These are phyloP conservation scores for Paspalum notatum DNA, from an alignment of 176 grass and related monocot genomes.

Conservation along the genomic window DNA sequence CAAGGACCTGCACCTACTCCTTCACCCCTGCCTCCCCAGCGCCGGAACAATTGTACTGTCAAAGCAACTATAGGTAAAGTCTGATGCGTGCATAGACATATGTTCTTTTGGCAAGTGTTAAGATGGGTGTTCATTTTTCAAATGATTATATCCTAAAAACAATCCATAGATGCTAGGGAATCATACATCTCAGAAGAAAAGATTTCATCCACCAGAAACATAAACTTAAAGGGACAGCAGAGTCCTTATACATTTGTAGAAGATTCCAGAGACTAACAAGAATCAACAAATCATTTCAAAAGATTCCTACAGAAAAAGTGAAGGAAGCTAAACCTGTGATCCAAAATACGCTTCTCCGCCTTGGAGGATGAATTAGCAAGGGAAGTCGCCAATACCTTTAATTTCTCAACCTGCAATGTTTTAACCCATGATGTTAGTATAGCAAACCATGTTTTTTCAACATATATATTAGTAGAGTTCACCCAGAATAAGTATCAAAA, in stretches of 20 bases:
- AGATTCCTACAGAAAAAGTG: slow-evolving; percentile 7
- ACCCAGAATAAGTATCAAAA: slow-evolving; percentile 3
- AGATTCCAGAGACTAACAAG: slow-evolving; percentile 28
- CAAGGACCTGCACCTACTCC: too few species aligned
- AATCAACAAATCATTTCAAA: slow-evolving; percentile 32
- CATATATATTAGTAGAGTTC: slow-evolving; percentile 12
- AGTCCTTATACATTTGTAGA: slow-evolving; percentile 9
- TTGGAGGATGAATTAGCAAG: slow-evolving; percentile 95
- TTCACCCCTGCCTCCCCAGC: too few species aligned
- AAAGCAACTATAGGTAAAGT: neutral
- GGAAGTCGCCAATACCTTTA: slow-evolving; percentile 87
- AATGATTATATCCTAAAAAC: neutral
- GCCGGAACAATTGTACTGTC: too few species aligned
- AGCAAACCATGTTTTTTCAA: slow-evolving; percentile 1
- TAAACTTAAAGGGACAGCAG: neutral
- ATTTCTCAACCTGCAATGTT: slow-evolving; percentile 79
- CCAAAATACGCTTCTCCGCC: slow-evolving; percentile 96
- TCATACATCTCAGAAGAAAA: neutral
- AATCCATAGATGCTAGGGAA: neutral
- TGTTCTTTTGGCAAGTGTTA: neutral
- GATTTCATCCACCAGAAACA: slow-evolving; percentile 15
- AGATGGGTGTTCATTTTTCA: slow-evolving; percentile 15
- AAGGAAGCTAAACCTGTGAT: slow-evolving; percentile 70
- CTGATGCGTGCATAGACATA: neutral
- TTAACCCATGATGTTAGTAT: slow-evolving; percentile 26